Conservation (phyloP, 2,329 filamentous ascomycete species). For the Fusarium scirpi region DNA sequence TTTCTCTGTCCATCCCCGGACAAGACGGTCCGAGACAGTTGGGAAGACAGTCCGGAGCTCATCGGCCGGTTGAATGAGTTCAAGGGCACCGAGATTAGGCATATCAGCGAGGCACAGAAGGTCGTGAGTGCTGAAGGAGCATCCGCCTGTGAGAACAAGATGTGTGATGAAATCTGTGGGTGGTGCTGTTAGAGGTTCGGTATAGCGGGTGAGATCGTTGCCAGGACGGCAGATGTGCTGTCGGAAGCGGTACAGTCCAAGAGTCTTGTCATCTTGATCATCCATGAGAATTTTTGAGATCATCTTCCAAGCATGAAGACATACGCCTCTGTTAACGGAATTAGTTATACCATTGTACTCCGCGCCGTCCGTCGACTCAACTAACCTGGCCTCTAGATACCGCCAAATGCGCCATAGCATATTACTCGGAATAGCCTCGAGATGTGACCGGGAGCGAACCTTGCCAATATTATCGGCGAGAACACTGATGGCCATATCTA, state of each 20-base stretch:
- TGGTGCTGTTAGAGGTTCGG: slow-evolving; percentile 52
- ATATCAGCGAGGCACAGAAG: slow-evolving; percentile 57
- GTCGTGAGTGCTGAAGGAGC: slow-evolving; percentile 53
- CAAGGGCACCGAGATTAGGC: slow-evolving; percentile 61
- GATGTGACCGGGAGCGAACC: slow-evolving; percentile 48
- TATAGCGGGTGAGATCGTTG: slow-evolving; percentile 53
- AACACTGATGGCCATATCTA: slow-evolving; percentile 55
- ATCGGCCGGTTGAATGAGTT: slow-evolving; percentile 58
- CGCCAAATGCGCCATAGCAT: slow-evolving; percentile 55
- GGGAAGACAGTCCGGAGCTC: slow-evolving; percentile 49
- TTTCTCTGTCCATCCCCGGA: slow-evolving; percentile 60
- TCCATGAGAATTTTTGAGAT: slow-evolving; percentile 52
- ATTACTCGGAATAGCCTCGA: slow-evolving; percentile 52
- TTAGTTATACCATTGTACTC: slow-evolving; percentile 8
- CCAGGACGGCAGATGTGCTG: slow-evolving; percentile 55
- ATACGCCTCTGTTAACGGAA: slow-evolving; percentile 48
- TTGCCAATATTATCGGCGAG: slow-evolving; percentile 54
- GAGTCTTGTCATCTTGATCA: slow-evolving; percentile 50
- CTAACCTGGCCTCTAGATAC: slow-evolving; percentile 56
- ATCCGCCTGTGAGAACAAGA: slow-evolving; percentile 55
- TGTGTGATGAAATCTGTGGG: slow-evolving; percentile 57
- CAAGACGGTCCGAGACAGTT: slow-evolving; percentile 58
- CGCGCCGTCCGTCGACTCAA: slow-evolving; percentile 11
- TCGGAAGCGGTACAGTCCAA: slow-evolving; percentile 55
- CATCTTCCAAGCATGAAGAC: slow-evolving; percentile 57